Conservation (phyloP, 768 basidiomycete genomes). For the Rhodotorula diobovata region DNA sequence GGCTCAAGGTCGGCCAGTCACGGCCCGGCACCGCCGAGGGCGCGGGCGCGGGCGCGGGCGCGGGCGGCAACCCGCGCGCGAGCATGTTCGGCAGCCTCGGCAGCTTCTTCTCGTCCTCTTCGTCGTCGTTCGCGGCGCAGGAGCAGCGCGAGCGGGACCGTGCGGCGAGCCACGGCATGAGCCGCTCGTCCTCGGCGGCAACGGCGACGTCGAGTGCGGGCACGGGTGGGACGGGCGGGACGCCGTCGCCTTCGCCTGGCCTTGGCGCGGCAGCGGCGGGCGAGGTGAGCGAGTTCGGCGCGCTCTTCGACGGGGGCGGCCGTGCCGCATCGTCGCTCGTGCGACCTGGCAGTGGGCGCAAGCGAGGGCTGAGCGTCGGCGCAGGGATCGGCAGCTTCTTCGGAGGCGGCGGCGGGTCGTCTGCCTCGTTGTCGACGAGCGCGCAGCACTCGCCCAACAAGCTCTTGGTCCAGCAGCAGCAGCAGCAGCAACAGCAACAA, state of each 20-base stretch:
- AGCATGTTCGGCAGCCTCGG: conserved; percentile 27
- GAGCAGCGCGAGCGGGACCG: not conserved
- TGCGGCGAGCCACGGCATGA: conserved; percentile 3
- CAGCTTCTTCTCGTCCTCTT: conserved; percentile 4
- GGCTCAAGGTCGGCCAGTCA: not conserved
- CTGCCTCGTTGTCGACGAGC: no score
- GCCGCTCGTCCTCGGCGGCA: conserved; percentile 4
- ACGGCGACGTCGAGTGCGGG: not conserved
- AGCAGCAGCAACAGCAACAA: not conserved
- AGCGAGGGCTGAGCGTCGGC: conserved; percentile 35
- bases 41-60: not conserved
- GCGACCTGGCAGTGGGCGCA: conserved; percentile 10
- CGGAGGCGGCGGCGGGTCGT: not conserved
- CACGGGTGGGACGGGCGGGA: not conserved
- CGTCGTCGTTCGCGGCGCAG: no score
- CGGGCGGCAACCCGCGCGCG: not conserved
- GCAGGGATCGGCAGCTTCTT: conserved; percentile 19
- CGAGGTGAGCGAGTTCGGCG: conserved; percentile 34
- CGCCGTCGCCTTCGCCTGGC: not conserved
- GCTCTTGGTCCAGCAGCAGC: not conserved
- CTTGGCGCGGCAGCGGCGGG: not conserved
- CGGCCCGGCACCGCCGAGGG: not conserved
- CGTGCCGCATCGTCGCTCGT: not conserved
- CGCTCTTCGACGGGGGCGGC: conserved; percentile 27
- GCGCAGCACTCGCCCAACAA: not conserved